Evolutionary conservation across 2,329 filamentous ascomycete species (phyloP), one percentile per base, ranked within the genome.

Genomic region (Epichloe scottii): DNA sequence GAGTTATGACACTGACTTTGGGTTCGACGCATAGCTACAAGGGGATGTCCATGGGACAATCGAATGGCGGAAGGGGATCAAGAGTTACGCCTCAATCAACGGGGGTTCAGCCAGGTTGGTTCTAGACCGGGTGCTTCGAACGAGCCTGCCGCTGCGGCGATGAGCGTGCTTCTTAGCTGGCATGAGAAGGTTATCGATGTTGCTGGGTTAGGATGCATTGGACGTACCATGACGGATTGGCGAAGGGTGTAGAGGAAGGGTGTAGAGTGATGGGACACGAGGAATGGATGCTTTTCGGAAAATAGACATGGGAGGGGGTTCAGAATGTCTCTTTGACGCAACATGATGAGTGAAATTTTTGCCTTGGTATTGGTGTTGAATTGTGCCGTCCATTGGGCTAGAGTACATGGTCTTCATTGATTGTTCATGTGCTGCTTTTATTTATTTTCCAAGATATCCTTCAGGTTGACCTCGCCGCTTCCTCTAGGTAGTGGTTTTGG

Each of bases 161-260:
- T 97, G 93, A 97, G 93, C 65, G 93, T 98, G 48, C 68, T 98
- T 65, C 74, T 98, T 58, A 96, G 89, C 70, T 98, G 93, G 93
- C 93, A 98, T 66, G 93, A 98, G 75, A 98, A 96, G 78, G 79
- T 96, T 55, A 89, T 97, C 4, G 93, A 98, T 63, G 83, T 96
- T 62, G 88, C 89, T 38, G 93, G 93, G 23, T 76, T 89, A 58
- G 93, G 93, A 43, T 89, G 87, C 67, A 93, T 98, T 69, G 87
- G 89, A 56, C 81, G 93, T 61, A 89, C 89, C 58, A 96, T 98
- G 90, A 93, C 89, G 41, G 93, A 98, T 74, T 87, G 91, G 73
- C 84, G 93, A 63, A 93, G 86, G 61, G 91, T 67, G 51, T 67
- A 64, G 44, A 44, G 50, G 93, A 63, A 93, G 86, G 61, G 91